Base-by-base conservation (phyloP, 805 yeast genomes). In the Komagataella populi region DNA sequence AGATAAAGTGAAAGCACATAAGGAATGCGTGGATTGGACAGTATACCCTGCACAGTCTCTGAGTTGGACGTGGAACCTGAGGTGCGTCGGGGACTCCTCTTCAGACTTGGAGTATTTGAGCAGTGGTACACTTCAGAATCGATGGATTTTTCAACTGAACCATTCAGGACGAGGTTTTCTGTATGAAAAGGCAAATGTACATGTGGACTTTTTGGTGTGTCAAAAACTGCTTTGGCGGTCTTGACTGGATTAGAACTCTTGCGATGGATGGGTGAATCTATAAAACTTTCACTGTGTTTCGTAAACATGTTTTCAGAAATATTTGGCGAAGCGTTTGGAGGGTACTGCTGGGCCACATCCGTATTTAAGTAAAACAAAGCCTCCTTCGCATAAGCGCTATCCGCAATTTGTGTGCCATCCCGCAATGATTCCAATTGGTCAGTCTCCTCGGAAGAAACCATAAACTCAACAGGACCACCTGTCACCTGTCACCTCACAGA, bases 1-100 rank as follows among this genome's bases (percentile, higher is more conserved):
- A 86, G 64, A 58, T 84, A 87, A 30, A 81, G 59, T 22, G 83
- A 77, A 16, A 82, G 59, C 8, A 80, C 71, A 54, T 74, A 75
- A 0, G 90, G 90, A 7, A 71, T 57, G 45, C 66, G 66, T 3
- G 81, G 78, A 53, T 77, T 78, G 12, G 61, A 39, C 16, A 55
- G 20, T 6, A 55, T 23, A n/a, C 48, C 36, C 8, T 46, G 50
- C 5, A 6, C 46, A 3, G n/a, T 30, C 14, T 6, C 10, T 10
- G 10, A 5, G 4, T 30, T 30, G 1, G 39, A 30, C 14, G 4
- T 30, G 4, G 6, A 14, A 10, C 39, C 12, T 30, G 12, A 24
- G 14, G 14, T 23, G 39, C 17, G 18, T 10, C 6, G 49, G 17
- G 51, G 44, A 10, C 3, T 16, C 2, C 7, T 7, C 16, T 17